Percentiles rank a stretch among this genome's conserved stretches.
Conservation (phyloP, 2,329 filamentous ascomycete genomes). For the Stylonectria norvegica region DNA sequence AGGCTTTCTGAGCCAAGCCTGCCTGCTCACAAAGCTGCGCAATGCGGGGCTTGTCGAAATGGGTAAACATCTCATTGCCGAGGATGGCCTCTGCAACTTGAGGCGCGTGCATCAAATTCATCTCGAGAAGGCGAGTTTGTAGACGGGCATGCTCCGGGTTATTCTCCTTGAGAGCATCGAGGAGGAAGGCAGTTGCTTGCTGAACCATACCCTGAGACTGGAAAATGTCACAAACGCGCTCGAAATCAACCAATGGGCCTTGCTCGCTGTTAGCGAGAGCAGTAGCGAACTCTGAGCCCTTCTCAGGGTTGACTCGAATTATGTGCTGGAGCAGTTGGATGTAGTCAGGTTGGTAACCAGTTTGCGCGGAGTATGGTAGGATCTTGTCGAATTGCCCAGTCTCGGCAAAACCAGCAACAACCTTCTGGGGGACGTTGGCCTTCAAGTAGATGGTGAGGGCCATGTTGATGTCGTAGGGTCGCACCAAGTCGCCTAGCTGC, state of each 20-base stretch:
- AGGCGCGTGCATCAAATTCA: slow-evolving; percentile 95
- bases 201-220: slow-evolving; percentile 97
- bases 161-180: slow-evolving; percentile 94
- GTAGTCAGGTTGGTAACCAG: slow-evolving; percentile 92
- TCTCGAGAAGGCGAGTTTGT: slow-evolving; percentile 92
- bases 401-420: slow-evolving; percentile 91
- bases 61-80: slow-evolving; percentile 96
- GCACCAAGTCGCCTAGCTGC: slow-evolving; percentile 91
- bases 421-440: slow-evolving; percentile 87
- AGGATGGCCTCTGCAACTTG: slow-evolving; percentile 98
- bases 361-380: slow-evolving; percentile 80
- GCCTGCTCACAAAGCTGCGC: slow-evolving; percentile 91
- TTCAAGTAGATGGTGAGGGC: slow-evolving; percentile 87
- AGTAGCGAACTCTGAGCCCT: slow-evolving; percentile 92
- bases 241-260: slow-evolving; percentile 84
- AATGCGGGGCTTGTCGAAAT: slow-evolving; percentile 90
- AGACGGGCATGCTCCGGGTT: slow-evolving; percentile 88
- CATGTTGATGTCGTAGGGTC: slow-evolving; percentile 82
- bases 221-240: slow-evolving; percentile 96
- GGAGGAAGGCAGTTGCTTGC: slow-evolving; percentile 94
- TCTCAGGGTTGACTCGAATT: slow-evolving; percentile 85
- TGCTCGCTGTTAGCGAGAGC: slow-evolving; percentile 84
- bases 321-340: slow-evolving; percentile 90
- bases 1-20: slow-evolving; percentile 77
- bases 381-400: slow-evolving; percentile 97